Conservation (phyloP, 2,329 filamentous ascomycete genomes). For the Aspergillus niger region DNA sequence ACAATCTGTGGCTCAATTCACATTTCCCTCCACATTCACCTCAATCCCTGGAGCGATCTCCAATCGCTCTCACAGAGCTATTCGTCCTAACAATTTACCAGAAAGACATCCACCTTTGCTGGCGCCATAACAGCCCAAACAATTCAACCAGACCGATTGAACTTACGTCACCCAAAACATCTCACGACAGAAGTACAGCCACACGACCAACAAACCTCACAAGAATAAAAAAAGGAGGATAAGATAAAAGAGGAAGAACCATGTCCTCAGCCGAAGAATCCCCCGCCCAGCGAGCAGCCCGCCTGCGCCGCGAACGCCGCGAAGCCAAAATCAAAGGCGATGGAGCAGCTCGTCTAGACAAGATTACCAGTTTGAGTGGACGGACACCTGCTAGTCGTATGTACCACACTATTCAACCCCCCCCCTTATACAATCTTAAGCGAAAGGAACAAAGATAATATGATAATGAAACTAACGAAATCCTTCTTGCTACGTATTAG, state of each 20-base stretch:
- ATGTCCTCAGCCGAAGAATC: slow-evolving; percentile 47
- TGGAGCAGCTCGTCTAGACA: slow-evolving; percentile 61
- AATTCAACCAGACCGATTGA: no score
- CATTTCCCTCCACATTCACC: no score
- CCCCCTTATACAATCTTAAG: neutral
- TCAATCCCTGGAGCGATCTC: no score
- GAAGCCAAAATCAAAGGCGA: slow-evolving; percentile 63
- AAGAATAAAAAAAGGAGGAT: no score
- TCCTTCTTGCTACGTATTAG: slow-evolving; percentile 17
- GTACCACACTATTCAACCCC: neutral
- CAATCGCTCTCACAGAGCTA: no score
- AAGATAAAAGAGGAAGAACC: neutral
- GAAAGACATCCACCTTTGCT: no score
- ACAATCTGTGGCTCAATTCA: no score
- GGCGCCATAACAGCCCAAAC: no score
- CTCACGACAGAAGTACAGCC: neutral
- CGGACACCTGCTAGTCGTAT: slow-evolving; percentile 46
- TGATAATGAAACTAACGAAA: slow-evolving; percentile 13
- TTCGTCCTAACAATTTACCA: no score
- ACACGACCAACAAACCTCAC: slow-evolving; percentile 9
- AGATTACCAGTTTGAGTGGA: slow-evolving; percentile 63
- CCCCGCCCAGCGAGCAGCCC: slow-evolving; percentile 54
- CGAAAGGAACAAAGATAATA: slow-evolving; percentile 3
- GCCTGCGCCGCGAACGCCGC: slow-evolving; percentile 63
- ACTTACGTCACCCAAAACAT: neutral